Percentiles rank a stretch among this genome's conserved stretches.
phyloP scores from a whole-genome alignment of 2,329 filamentous ascomycete genomes.

The Trichophyton benhamiae region DNA sequence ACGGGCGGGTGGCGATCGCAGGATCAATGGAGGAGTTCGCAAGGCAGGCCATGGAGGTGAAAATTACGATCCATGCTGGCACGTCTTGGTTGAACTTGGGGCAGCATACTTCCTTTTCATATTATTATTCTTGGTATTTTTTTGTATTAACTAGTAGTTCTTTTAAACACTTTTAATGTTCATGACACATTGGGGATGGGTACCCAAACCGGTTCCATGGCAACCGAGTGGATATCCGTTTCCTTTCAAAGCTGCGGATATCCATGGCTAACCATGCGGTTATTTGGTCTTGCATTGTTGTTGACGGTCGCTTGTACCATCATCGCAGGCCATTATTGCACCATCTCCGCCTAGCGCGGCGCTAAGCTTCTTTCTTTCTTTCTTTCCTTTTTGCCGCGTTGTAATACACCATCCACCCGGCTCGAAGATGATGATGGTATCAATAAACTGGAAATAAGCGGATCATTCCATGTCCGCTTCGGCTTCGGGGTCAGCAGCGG shows the following conservation, averaged over 20 bases:
- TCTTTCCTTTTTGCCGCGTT: background rate
- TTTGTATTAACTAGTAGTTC: background rate
- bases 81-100: background rate
- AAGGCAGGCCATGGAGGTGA: background rate
- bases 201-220: background rate
- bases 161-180: background rate
- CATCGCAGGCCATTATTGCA: background rate
- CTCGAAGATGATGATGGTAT: background rate
- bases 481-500: constrained; percentile 36
- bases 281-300: background rate
- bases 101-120: too few relatives aligned
- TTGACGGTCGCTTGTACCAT: background rate
- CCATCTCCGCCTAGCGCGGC: background rate
- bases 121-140: background rate
- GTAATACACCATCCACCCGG: background rate
- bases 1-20: background rate
- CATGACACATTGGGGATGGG: background rate
- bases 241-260: background rate
- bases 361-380: background rate
- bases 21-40: background rate
- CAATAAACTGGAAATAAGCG: background rate
- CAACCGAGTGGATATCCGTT: background rate
- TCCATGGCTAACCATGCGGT: background rate
- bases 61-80: background rate
- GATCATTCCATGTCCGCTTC: constrained; percentile 23